Evolutionary conservation across 768 basidiomycete genomes (phyloP).

Genomic region (Pleurotus salmoneostramineus): DNA sequence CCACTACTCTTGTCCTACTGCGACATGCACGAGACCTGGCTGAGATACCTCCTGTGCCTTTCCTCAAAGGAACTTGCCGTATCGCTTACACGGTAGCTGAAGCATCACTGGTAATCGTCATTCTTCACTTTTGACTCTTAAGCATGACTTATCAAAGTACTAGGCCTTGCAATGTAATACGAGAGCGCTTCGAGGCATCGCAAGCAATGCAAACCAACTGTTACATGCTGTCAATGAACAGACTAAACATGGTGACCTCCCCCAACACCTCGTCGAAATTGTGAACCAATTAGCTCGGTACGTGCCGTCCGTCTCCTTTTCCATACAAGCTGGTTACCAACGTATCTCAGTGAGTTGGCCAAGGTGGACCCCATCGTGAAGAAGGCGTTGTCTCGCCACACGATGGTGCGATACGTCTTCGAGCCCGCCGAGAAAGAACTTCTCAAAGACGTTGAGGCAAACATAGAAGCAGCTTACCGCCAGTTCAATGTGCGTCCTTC

Average conservation of each 20-base stretch:
- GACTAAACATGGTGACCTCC: background rate
- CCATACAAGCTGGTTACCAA: background rate
- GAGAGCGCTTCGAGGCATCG: background rate
- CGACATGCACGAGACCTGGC: background rate
- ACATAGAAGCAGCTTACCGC: background rate
- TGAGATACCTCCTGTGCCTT: slow-evolving; percentile 5
- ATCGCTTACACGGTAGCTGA: slow-evolving; percentile 5
- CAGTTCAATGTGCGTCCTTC: background rate
- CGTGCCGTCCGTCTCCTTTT: background rate
- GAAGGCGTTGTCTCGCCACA: background rate
- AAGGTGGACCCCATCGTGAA: background rate
- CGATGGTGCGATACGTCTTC: background rate
- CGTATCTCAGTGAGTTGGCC: background rate
- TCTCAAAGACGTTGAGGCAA: background rate
- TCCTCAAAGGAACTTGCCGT: slow-evolving; percentile 1
- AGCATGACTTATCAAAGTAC: background rate
- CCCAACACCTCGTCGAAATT: background rate
- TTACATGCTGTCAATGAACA: background rate
- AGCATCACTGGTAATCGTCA: background rate
- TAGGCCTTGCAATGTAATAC: background rate
- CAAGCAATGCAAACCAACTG: background rate
- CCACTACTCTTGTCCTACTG: background rate
- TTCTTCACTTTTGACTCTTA: background rate
- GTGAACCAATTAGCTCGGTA: background rate
- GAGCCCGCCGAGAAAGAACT: slow-evolving; percentile 4